Percentiles rank a stretch among this genome's conserved stretches.
phyloP scores from a whole-genome alignment of 2,329 filamentous ascomycete species.

The Ophiostoma fasciatum region DNA sequence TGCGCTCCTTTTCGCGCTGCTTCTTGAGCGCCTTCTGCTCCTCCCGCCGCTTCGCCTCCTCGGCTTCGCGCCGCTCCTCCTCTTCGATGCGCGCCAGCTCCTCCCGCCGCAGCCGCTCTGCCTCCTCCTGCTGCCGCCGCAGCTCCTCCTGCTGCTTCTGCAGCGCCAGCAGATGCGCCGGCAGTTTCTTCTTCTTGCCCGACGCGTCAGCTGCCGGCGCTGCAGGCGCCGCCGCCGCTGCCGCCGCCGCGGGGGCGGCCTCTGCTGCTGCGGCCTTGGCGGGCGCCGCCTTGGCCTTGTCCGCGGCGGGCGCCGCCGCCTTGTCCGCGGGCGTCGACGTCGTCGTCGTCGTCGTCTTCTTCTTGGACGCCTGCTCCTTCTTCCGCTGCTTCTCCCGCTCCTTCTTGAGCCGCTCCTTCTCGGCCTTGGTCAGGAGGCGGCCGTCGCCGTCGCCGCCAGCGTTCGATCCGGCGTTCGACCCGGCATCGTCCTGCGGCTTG shows the following conservation, averaged over 20 bases:
- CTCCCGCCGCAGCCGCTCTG: constrained; percentile 41
- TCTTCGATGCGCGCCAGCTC: constrained; percentile 52
- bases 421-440: constrained; percentile 82
- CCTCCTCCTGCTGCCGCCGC: constrained; percentile 49
- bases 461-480: too few species aligned
- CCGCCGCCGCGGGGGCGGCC: constrained; percentile 26
- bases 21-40: constrained; percentile 67
- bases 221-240: constrained; percentile 19
- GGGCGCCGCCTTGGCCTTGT: constrained; percentile 30
- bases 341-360: constrained; percentile 47
- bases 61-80: constrained; percentile 46
- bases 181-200: constrained; percentile 78
- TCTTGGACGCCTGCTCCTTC: constrained; percentile 91
- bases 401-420: constrained; percentile 97
- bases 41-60: constrained; percentile 54
- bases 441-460: constrained; percentile 43
- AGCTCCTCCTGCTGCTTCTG: constrained; percentile 75
- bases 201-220: constrained; percentile 34
- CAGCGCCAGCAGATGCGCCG: constrained; percentile 53
- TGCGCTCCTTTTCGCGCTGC: constrained; percentile 72
- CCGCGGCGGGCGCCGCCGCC: constrained; percentile 24
- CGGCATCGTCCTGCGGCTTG: too few species aligned
- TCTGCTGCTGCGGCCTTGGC: constrained; percentile 32
- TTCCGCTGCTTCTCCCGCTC: constrained; percentile 97
- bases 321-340: constrained; percentile 26